These are phyloP conservation scores for Nitzschia palea DNA, from an alignment of 108 stramenopile species.

Conservation along the genomic window DNA sequence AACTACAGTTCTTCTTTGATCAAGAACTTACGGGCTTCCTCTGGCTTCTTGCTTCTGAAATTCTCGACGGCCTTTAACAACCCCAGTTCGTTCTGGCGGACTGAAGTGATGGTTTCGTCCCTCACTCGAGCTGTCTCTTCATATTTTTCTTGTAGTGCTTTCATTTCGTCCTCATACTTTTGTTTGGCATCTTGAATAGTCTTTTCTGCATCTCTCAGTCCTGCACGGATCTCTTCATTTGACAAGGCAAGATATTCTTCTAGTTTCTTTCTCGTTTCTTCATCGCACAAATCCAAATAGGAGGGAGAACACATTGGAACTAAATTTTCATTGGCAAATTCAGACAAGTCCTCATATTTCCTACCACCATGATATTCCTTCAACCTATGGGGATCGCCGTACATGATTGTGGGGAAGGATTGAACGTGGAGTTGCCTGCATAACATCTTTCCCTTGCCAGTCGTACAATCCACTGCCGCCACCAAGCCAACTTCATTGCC, in stretches of 20 bases:
- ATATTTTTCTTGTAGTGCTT: conserved; percentile 68
- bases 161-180: conserved; percentile 58
- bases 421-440: conserved; percentile 71
- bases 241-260: conserved; percentile 59
- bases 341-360: conserved; percentile 47
- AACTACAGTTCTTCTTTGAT: not conserved
- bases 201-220: conserved; percentile 60
- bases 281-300: conserved; percentile 74
- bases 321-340: conserved; percentile 74
- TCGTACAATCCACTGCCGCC: conserved; percentile 77
- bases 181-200: conserved; percentile 58
- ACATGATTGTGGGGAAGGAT: conserved; percentile 86
- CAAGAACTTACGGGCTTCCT: not conserved
- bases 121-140: conserved; percentile 44
- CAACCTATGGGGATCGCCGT: conserved; percentile 60
- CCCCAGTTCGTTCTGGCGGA: not conserved
- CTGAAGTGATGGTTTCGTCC: conserved; percentile 4
- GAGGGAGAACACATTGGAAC: conserved; percentile 68
- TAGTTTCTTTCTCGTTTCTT: conserved; percentile 52
- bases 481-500: conserved; percentile 51
- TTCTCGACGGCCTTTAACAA: conserved; percentile 10
- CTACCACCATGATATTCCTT: conserved; percentile 81
- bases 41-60: not conserved
- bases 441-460: conserved; percentile 50
- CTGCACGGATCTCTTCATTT: conserved; percentile 43